Percentiles rank a stretch among this genome's conserved stretches.
Evolutionary conservation across 257 asterid genomes (phyloP).

Genomic region (Solanum piurae): DNA sequence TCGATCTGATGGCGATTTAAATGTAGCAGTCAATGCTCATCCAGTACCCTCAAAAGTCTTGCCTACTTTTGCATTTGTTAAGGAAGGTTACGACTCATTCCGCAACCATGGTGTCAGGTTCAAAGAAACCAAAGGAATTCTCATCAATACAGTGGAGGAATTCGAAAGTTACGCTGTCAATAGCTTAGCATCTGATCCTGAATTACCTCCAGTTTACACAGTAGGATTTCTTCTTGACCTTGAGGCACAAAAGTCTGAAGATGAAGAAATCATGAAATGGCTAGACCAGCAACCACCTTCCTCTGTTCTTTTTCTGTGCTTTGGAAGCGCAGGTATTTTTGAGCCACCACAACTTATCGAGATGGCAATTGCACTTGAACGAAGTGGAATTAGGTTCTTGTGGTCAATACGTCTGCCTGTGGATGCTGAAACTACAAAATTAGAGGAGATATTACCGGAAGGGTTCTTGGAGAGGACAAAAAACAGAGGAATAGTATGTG

Average conservation of each 20-base stretch:
- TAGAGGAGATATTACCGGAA: background rate
- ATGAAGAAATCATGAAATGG: slow-evolving; percentile 1
- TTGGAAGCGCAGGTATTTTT: background rate
- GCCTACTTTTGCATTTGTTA: background rate
- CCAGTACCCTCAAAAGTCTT: background rate
- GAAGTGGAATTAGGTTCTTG: background rate
- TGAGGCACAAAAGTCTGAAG: background rate
- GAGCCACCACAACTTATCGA: background rate
- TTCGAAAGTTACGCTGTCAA: slow-evolving; percentile 4
- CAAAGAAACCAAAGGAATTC: slow-evolving; percentile 3
- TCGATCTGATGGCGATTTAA: background rate
- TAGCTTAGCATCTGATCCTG: background rate
- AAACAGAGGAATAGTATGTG: background rate
- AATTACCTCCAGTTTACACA: background rate
- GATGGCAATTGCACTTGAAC: background rate
- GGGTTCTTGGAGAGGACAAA: background rate
- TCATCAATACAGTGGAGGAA: slow-evolving; percentile 7
- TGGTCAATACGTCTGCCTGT: background rate
- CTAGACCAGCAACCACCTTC: slow-evolving; percentile 1
- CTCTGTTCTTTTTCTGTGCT: background rate
- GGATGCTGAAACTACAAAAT: background rate
- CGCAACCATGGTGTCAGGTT: background rate
- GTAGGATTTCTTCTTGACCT: background rate
- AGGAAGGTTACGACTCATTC: background rate
- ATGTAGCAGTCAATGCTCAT: background rate